These are phyloP conservation scores for Paecilomyces niveus DNA, from an alignment of 2,329 filamentous ascomycete genomes.

Conservation along the genomic window DNA sequence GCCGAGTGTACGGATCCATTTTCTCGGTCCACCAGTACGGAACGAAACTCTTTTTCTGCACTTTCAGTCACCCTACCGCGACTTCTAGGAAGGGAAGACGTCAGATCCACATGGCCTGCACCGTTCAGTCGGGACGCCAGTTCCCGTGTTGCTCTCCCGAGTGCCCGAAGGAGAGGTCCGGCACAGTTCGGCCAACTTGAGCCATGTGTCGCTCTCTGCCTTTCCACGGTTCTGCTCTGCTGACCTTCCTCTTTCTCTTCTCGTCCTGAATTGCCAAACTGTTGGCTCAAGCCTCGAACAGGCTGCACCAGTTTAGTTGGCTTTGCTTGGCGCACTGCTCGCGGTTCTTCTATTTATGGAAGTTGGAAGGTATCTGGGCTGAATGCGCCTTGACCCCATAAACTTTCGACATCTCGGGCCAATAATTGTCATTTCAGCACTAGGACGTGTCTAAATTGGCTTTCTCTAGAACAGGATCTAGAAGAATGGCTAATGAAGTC, in stretches of 20 bases:
- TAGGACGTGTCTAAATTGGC: not conserved
- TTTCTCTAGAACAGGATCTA: too few species aligned
- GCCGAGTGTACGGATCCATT: not conserved
- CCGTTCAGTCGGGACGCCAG: not conserved
- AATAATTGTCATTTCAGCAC: not conserved
- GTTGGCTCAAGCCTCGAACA: not conserved
- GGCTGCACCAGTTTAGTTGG: not conserved
- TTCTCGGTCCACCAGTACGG: slow-evolving; percentile 1
- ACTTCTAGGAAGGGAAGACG: not conserved
- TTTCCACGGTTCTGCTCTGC: not conserved
- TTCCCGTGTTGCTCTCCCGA: not conserved
- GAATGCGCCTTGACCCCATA: not conserved
- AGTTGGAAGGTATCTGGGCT: not conserved
- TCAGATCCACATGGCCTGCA: not conserved
- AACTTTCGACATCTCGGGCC: not conserved
- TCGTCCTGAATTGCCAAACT: not conserved
- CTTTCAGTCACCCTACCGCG: not conserved
- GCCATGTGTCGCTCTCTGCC: not conserved
- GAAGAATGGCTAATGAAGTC: not conserved
- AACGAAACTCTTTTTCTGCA: not conserved
- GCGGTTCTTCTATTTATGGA: not conserved
- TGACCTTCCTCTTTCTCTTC: not conserved
- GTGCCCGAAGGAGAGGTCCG: not conserved
- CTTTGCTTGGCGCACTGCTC: not conserved
- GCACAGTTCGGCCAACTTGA: not conserved